Percentiles rank a stretch among this genome's conserved stretches.
Conservation (phyloP, 1,139 yeast species). For the Nakaseomyces kungkrabaensis region DNA sequence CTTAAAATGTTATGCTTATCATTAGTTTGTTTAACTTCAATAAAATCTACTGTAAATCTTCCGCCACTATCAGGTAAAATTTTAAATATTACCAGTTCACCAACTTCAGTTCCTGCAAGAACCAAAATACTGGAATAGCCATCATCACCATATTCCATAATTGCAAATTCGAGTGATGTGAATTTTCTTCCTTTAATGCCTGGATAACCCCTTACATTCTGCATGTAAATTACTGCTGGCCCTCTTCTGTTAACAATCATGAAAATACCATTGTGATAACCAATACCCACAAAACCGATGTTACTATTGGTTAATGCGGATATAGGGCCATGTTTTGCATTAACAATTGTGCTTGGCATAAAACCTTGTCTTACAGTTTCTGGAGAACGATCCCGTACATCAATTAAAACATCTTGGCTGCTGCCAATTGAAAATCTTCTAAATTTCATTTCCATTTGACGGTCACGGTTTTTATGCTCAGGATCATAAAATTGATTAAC, state of each 20-base stretch:
- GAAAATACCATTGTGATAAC: slow-evolving; percentile 65
- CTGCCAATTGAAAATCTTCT: slow-evolving; percentile 27
- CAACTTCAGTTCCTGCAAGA: slow-evolving; percentile 70
- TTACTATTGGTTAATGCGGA: slow-evolving; percentile 60
- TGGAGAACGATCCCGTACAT: slow-evolving; percentile 34
- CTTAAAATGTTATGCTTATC: slow-evolving; percentile 41
- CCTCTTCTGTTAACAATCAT: slow-evolving; percentile 77
- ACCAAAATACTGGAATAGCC: slow-evolving; percentile 65
- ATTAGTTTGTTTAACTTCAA: slow-evolving; percentile 41
- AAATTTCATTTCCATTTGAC: slow-evolving; percentile 25
- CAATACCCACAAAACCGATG: slow-evolving; percentile 79
- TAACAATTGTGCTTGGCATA: slow-evolving; percentile 54
- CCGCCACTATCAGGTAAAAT: slow-evolving; percentile 61
- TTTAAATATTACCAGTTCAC: slow-evolving; percentile 61
- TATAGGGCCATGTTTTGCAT: slow-evolving; percentile 38
- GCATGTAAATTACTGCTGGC: slow-evolving; percentile 64
- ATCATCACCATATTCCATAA: slow-evolving; percentile 52
- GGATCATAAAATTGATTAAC: slow-evolving; percentile 38
- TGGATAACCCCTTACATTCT: slow-evolving; percentile 27
- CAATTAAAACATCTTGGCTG: slow-evolving; percentile 25
- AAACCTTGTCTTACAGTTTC: slow-evolving; percentile 49
- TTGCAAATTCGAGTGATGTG: slow-evolving; percentile 63
- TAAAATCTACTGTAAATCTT: slow-evolving; percentile 52
- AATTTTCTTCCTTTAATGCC: slow-evolving; percentile 30
- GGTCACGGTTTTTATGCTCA: slow-evolving; percentile 11